Base-by-base conservation (phyloP, 768 basidiomycete species). In the Antrodiella citrinella region DNA sequence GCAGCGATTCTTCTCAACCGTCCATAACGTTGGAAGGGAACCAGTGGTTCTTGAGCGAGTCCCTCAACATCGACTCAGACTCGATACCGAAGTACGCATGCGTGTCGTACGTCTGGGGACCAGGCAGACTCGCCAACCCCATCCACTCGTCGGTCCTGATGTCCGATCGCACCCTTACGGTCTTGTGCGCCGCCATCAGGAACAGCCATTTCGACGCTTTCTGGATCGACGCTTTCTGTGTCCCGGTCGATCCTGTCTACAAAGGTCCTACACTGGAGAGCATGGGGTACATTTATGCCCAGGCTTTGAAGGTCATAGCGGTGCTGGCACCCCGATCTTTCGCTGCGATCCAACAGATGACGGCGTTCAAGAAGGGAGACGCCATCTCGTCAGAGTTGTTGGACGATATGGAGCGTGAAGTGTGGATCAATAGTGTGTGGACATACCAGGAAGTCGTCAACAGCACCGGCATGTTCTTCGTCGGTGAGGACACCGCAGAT, bases 101-200 rank as follows among this genome's bases (percentile, higher is more conserved):
- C 39, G 45, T 57, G 20, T 61, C 59, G n/a, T 61, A 59, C 56
- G 56, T 57, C 15, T 59, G 56, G 58, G 55, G 53, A 19, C 4
- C 24, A n/a, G 47, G 48, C 13, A 49, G 53, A 15, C 25, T 5
- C 3, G 40, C 48, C 5, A 56, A 53, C 43, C 48, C 55, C 18
- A 45, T 61, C 1, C 43, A 53, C 30, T 54, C 56, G 26, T 48
- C 26, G 3, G 39, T 50, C 35, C 18, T 15, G 53, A 56, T 59
- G 55, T 57, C 58, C 24, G 50, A 49, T 46, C 51, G 53, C 51
- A 57, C 58, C 4, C 46, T 54, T 19, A 19, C 43, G 5, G 54
- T 49, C 13, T 51, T 56, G 23, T 25, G 50, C 44, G 45, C 49
- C 15, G 50, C 47, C 2, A 48, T 48, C 50, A 52, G 52, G 26